phyloP scores from a whole-genome alignment of 179 eudicot genomes.

The Gypsophila paniculata region DNA sequence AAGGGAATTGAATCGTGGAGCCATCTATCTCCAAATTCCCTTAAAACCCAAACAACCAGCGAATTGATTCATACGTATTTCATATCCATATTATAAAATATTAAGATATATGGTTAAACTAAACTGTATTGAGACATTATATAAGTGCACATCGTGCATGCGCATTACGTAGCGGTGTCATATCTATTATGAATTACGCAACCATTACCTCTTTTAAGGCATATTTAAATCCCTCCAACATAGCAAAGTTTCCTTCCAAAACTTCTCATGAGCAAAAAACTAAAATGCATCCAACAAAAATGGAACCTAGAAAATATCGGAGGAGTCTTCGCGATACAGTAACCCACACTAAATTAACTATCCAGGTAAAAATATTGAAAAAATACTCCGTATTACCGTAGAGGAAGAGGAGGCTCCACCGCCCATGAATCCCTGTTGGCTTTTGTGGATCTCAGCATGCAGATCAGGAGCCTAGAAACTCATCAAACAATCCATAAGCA shows the following conservation, averaged over 20 bases:
- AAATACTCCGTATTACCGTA: conserved; percentile 39
- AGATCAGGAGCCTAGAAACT: conserved; percentile 62
- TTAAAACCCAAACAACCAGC: too few relatives aligned
- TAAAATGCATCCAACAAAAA: background rate
- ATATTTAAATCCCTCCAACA: too few relatives aligned
- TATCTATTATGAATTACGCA: too few relatives aligned
- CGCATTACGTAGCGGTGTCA: too few relatives aligned
- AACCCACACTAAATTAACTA: background rate
- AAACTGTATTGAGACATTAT: too few relatives aligned
- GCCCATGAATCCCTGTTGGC: conserved; percentile 39
- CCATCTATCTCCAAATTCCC: too few relatives aligned
- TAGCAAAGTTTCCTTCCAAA: too few relatives aligned
- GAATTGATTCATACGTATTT: too few relatives aligned
- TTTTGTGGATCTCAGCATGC: conserved; percentile 64
- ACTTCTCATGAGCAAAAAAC: background rate
- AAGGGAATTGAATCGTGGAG: too few relatives aligned
- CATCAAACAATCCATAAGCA: conserved; percentile 4
- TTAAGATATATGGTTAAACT: too few relatives aligned
- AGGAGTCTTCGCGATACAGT: background rate
- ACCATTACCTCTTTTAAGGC: background rate
- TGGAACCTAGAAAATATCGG: background rate
- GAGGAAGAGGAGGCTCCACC: conserved; percentile 52
- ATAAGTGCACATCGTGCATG: too few relatives aligned
- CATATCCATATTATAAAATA: too few relatives aligned
- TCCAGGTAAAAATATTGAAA: background rate